These are phyloP conservation scores for Backusella sp. DNA, from an alignment of 192 early-diverging fungal genomes.

Conservation along the genomic window DNA sequence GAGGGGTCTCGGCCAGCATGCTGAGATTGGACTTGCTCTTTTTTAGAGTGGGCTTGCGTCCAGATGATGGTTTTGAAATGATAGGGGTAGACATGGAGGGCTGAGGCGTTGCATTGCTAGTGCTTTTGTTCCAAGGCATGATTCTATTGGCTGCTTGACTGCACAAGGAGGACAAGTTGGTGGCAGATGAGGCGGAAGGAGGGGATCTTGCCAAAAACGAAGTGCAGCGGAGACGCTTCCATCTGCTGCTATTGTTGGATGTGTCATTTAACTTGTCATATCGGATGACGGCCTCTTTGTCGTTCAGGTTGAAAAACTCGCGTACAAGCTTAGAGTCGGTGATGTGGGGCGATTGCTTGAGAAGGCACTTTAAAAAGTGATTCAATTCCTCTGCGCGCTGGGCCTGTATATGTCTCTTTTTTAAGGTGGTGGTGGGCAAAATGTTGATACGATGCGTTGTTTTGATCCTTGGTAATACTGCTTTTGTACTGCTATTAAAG, in stretches of 20 bases:
- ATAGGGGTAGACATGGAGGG: conserved; percentile 14
- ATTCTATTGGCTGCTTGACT: conserved; percentile 28
- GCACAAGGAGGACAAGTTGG: conserved; percentile 20
- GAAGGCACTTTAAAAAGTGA: conserved; percentile 23
- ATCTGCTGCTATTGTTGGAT: neutral
- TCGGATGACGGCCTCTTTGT: conserved; percentile 14
- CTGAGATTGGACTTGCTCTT: conserved; percentile 5
- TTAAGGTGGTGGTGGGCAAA: conserved; percentile 2
- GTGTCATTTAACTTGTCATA: neutral
- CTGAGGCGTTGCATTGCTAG: neutral
- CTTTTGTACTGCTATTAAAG: neutral
- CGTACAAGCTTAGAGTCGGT: conserved; percentile 26
- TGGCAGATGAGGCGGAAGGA: neutral
- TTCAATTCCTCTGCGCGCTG: conserved; percentile 31
- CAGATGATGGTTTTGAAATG: neutral
- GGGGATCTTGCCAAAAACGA: conserved; percentile 11
- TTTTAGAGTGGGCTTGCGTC: neutral
- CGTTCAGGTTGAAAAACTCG: conserved; percentile 33
- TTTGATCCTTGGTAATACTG: conserved; percentile 24
- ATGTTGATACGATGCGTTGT: conserved; percentile 9
- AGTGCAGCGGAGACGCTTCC: conserved; percentile 19
- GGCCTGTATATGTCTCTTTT: conserved; percentile 8
- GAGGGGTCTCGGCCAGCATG: neutral
- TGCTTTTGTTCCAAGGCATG: conserved; percentile 8
- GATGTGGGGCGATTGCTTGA: conserved; percentile 14